Base-by-base conservation (phyloP, 495 filamentous ascomycete species). In the Penicillium argentinense region DNA sequence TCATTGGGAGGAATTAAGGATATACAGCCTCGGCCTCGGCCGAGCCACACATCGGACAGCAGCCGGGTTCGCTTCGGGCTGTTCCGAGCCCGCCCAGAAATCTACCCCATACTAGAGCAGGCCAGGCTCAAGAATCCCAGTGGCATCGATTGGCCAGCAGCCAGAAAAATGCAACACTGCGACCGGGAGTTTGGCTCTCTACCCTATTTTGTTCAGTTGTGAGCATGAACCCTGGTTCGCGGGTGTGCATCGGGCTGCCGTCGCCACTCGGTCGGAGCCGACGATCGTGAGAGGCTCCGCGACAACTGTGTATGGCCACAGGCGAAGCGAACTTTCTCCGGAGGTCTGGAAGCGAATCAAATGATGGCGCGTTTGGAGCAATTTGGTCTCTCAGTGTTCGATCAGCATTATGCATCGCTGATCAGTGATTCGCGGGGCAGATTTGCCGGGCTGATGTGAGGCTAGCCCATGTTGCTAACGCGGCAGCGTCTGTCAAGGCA, bases 21-120 rank as follows among this genome's bases (percentile, higher is more conserved):
- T 5, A 25, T 16, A 21, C 18, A 8, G 33, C 13, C 24, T 30
- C 33, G 51, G 51, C 51, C 51, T 45, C 46, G 33, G 12, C 16
- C 5, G 12, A 7, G 14, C 30, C 34, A 44, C 9, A 39, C 17
- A n/a, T 32, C 40, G 22, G 24, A 40, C 21, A 18, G 33, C 18
- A 8, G n/a, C 33, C 8, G 25, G 12, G 29, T 11, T 42, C 23
- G 19, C 5, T n/a, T 23, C 19, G 26, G 24, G n/a, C 17, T 32
- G 12, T 21, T 12, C 32, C 47, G 39, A 11, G 16, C 21, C 23
- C 21, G 21, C 32, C 21, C 21, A 14, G 6, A 26, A 19, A 11
- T 54, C 41, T 42, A 49, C 45, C 45, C 24, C 40, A 21, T 38
- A 39, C 32, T 44, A 41, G 26, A 54, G 9, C 45, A 11, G 45